Conservation (phyloP, 2,329 filamentous ascomycete genomes). For the Colletotrichum graminicola region DNA sequence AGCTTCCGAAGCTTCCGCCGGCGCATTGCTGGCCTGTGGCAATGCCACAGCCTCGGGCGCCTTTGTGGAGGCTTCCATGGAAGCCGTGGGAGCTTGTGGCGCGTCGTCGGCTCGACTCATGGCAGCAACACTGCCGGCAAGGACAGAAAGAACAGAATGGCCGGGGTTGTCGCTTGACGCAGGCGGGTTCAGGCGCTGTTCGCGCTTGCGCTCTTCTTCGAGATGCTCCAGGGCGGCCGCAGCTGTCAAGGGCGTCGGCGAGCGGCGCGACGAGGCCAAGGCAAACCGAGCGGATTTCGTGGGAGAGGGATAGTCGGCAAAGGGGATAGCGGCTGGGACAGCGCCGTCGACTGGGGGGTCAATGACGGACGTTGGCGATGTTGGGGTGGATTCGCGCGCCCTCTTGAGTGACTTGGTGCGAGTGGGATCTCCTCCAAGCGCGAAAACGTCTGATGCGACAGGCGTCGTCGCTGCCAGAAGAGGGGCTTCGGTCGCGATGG, state of each 20-base stretch:
- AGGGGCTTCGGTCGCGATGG: constrained; percentile 65
- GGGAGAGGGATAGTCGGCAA: constrained; percentile 55
- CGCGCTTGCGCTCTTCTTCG: constrained; percentile 64
- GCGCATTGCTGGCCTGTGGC: constrained; percentile 49
- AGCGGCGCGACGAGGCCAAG: constrained; percentile 54
- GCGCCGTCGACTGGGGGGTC: constrained; percentile 40
- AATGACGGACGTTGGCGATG: constrained; percentile 51
- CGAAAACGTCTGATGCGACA: constrained; percentile 56
- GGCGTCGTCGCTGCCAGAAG: constrained; percentile 53
- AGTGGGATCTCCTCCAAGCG: constrained; percentile 50
- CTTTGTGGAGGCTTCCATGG: constrained; percentile 58
- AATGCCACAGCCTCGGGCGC: constrained; percentile 44
- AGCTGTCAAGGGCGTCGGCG: constrained; percentile 61
- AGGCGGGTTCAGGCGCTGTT: constrained; percentile 53
- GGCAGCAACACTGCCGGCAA: constrained; percentile 65
- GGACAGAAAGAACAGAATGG: constrained; percentile 65
- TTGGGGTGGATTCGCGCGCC: constrained; percentile 57
- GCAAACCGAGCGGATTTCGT: constrained; percentile 67
- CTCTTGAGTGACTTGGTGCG: constrained; percentile 58
- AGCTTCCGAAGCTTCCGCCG: constrained; percentile 56
- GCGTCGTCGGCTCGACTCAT: constrained; percentile 70
- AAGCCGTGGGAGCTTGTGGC: constrained; percentile 59
- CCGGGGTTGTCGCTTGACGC: constrained; percentile 66
- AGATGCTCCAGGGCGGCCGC: constrained; percentile 62
- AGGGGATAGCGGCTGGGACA: constrained; percentile 19